Evolutionary conservation across 306 rosid genomes (phyloP), one percentile per base, ranked within the genome.

Genomic region (Castanospermum australe): DNA sequence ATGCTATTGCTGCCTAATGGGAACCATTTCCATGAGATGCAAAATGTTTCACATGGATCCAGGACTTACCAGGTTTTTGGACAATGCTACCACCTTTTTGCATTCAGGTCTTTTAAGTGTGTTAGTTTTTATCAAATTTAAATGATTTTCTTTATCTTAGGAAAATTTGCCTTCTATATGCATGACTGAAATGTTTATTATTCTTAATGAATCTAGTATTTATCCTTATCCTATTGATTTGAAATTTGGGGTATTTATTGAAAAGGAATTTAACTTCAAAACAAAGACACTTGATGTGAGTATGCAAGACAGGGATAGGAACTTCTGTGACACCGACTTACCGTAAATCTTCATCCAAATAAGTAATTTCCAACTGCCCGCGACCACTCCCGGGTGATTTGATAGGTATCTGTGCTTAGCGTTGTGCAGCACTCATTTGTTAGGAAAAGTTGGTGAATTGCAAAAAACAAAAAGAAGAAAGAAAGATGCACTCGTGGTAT

Each of bases 341-440:
- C 98, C 98, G 79, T 50, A 92, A 62, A 38, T 94, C 96, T 86
- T 94, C 92, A 80, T 94, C 97, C 86, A 92, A 71, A 75, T 92
- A 94, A 56, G 97, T 92, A 41, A 89, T 88, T 83, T 94, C 98
- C 73, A 94, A 70, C 71, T 88, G 87, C 48, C 98, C 98, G 3
- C 93, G 96, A 70, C 93, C 94, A 79, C 91, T 90, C 20, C 82
- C 98, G 25, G 97, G 89, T 15, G 97, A 92, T 78, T 94, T 92
- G 13, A 94, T 70, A 12, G 98, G 92, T 84, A 92, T 88, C 98
- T 94, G 88, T 59, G 75, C 12, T 61, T 48, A 55, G 9, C 73
- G 89, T 52, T 57, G 25, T 51, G 39, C 5, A 17, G 4, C 14
- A 67, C 51, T 17, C 75, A 33, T 28, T 61, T 45, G 42, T 47